phyloP scores from a whole-genome alignment of 2,329 filamentous ascomycete species.

The Penicillium sp. region DNA sequence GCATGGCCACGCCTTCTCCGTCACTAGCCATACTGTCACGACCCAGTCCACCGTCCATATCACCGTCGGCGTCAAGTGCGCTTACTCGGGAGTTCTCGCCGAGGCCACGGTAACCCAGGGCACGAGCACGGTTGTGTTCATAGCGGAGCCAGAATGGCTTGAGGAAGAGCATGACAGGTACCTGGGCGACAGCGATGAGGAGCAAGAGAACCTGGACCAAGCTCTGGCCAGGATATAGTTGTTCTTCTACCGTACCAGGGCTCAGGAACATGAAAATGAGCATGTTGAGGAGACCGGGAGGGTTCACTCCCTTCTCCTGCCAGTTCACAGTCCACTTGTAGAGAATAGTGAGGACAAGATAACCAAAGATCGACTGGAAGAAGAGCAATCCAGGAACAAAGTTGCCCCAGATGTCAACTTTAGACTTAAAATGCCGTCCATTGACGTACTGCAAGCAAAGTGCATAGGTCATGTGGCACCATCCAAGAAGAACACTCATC shows the following conservation, averaged over 20 bases:
- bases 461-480: conserved; percentile 91
- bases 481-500: conserved; percentile 94
- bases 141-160: conserved; percentile 94
- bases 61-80: conserved; percentile 85
- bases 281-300: conserved; percentile 95
- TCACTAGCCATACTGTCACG: conserved; percentile 71
- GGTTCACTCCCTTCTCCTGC: conserved; percentile 62
- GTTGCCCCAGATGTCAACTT: conserved; percentile 95
- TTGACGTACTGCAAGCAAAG: conserved; percentile 91
- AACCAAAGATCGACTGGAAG: conserved; percentile 98
- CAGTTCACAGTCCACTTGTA: conserved; percentile 98
- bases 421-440: conserved; percentile 88
- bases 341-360: conserved; percentile 87
- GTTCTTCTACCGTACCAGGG: conserved; percentile 67
- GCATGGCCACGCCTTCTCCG: conserved; percentile 80
- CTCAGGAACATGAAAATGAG: conserved; percentile 99
- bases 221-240: conserved; percentile 75
- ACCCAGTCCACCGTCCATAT: conserved; percentile 61
- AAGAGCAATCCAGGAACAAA: conserved; percentile 99
- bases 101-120: conserved; percentile 86
- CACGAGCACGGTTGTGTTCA: conserved; percentile 87
- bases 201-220: conserved; percentile 74
- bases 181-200: conserved; percentile 77
- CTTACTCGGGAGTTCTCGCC: conserved; percentile 85
- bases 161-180: conserved; percentile 85